Base-by-base conservation (phyloP, 2,329 filamentous ascomycete genomes). In the Pseudocercospora fuligena region DNA sequence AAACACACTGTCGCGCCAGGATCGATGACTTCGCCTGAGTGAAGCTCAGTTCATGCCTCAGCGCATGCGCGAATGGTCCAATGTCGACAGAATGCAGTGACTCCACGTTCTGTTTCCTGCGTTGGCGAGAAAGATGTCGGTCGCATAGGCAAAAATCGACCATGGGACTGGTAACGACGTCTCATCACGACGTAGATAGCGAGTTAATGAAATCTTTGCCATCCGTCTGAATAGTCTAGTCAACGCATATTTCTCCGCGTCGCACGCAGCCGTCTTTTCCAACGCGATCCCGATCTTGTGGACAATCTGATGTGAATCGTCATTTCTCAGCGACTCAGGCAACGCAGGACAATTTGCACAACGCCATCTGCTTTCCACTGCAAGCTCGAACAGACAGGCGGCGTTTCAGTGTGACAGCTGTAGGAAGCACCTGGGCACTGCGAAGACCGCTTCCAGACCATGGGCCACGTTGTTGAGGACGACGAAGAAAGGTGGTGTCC, bases 321-420 rank as follows among this genome's bases (percentile, higher is more conserved):
- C 43, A 51, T 61, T 49, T 49, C 46, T 61, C 40, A 25, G 58
- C 58, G 58, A 29, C 14, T 60, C 58, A 47, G 11, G 27, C 29
- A 9, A 31, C 3, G 21, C 43, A 47, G 43, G 19, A 47, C 43
- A 21, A 21, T 21, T 4, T 43, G 40, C 40, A 43, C n/a, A 43
- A 43, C 14, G 43, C 43, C 43, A 47, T 16, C 43, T 47, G 46
- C 46, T 49, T 49, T 49, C 46, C 46, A 49, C 46, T 9, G 46
- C 46, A 23, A 1, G n/a, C 21, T 23, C 21, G n/a, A 21, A 16
- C 12, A 23, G 46, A 47, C 43, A n/a, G 19, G 43, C 43, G 19
- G 19, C 19, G 43, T 47, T n/a, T n/a, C 43, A 47, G 43, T n/a
- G 27, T 27, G 27, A 27, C 27, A 27, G 27, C 27, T 27, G 27